A percentile compares a stretch with the other conserved stretches of the same genome.
These are phyloP conservation scores for Brassica juncea DNA, from an alignment of 345 rosid species.

Conservation along the genomic window DNA sequence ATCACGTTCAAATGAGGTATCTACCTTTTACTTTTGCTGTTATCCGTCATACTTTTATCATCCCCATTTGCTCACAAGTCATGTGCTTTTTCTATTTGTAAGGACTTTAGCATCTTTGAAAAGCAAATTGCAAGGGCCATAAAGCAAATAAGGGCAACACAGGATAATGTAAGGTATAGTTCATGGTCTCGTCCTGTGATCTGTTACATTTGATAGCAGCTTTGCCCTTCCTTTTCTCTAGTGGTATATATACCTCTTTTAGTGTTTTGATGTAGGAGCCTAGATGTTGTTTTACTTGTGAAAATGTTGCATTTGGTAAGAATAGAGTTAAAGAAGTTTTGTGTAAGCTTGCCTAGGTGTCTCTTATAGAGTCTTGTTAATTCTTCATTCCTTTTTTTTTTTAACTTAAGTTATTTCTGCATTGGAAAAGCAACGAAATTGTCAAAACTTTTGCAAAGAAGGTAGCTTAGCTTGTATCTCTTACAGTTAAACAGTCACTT, in stretches of 20 bases:
- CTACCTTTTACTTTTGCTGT: slow-evolving; percentile 16
- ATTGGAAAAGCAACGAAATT: slow-evolving; percentile 66
- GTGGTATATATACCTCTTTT: slow-evolving; percentile 14
- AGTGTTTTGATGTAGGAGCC: neutral
- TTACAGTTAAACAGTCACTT: neutral
- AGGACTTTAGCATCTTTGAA: slow-evolving; percentile 66
- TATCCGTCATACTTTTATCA: neutral
- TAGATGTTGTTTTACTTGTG: slow-evolving; percentile 14
- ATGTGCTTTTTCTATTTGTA: neutral
- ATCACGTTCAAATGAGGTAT: slow-evolving; percentile 59
- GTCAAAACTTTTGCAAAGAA: slow-evolving; percentile 69
- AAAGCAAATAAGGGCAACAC: slow-evolving; percentile 65
- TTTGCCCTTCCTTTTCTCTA: neutral
- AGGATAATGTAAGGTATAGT: slow-evolving; percentile 72
- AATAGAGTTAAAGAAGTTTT: neutral
- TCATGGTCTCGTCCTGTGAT: slow-evolving; percentile 21
- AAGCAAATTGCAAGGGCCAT: slow-evolving; percentile 60
- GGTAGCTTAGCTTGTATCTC: slow-evolving; percentile 51
- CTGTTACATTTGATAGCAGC: neutral
- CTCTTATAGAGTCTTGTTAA: neutral
- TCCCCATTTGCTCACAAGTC: slow-evolving; percentile 20
- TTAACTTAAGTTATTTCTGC: neutral
- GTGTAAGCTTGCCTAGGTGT: neutral
- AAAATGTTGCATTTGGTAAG: neutral
- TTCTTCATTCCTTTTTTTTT: neutral